Evolutionary conservation across 2,329 filamentous ascomycete species (phyloP), one percentile per base, ranked within the genome.

Genomic region (Gnomoniopsis smithogilvyi): DNA sequence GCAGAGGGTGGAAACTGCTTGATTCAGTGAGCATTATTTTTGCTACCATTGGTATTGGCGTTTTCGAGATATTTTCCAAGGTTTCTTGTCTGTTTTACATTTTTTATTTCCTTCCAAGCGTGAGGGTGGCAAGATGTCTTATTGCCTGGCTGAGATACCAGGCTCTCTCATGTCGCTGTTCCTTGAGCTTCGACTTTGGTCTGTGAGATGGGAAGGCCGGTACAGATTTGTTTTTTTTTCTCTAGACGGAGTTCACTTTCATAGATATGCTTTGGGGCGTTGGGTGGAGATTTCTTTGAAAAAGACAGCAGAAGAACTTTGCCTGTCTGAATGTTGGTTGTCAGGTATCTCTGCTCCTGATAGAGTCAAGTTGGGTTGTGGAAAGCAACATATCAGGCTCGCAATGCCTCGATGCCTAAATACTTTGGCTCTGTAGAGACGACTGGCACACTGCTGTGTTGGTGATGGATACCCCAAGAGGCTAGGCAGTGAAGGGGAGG

Each of bases 1-100:
- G 55, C 72, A 73, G 64, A 75, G 71, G 56, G 72, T 74, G 63
- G 75, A 74, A 65, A 73, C 67, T 54, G 65, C 46, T 26, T 62
- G 58, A 58, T 30, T 4, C 26, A 8, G 8, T 30, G 26, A 8
- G 26, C 26, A 8, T 30, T 8, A 4, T 30, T 8, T 4, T 30
- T 8, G 26, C 4, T 8, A 8, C 26, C 4, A 3, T 17, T 49
- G 11, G 3, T 21, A 3, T 33, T 45, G 24, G 19, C 3, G 21
- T 51, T 36, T 56, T 36, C 24, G 2, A 19, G 6, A 19, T 30
- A 41, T 26, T 21, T 33, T 15, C n/a, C n/a, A n/a, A 21, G 49
- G 19, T 26, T 43, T 33, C 33, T 14, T 48, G 6, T 22, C 22
- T 15, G 8, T 19, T 17, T 43, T 26, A 34, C 17, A 34, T 50